Percentiles rank a stretch among this genome's conserved stretches.
phyloP scores from a whole-genome alignment of 768 basidiomycete genomes.

The Cystobasidium tubakii region DNA sequence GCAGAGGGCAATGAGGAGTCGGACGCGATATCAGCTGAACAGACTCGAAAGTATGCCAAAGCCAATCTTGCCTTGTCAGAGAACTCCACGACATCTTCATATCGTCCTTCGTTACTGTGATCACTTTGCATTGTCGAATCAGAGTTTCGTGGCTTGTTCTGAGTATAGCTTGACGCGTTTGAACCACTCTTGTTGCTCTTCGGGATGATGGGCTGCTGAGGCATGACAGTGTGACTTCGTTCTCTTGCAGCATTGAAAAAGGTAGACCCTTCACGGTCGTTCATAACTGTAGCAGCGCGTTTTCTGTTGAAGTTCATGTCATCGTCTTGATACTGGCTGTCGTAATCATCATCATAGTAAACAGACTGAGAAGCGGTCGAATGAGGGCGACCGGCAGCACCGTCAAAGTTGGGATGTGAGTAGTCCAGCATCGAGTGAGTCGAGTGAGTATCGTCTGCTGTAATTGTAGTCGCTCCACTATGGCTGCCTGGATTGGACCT shows the following conservation, averaged over 20 bases:
- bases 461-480: background rate
- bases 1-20: background rate
- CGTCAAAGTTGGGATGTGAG: background rate
- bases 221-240: background rate
- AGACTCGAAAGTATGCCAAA: background rate
- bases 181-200: background rate
- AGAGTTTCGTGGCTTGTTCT: background rate
- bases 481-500: background rate
- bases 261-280: background rate
- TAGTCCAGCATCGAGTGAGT: background rate
- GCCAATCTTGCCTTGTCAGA: conserved; percentile 15
- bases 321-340: background rate
- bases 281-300: background rate
- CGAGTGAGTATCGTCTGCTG: background rate
- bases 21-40: background rate
- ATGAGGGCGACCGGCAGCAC: no score
- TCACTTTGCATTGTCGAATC: background rate
- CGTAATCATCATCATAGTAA: background rate
- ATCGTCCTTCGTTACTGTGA: no score
- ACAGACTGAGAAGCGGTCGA: background rate
- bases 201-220: background rate
- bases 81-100: background rate
- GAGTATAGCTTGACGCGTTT: background rate
- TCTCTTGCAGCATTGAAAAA: background rate
- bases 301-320: background rate